phyloP scores from a whole-genome alignment of 352 stramenopile species.

The Pythium phragmiticola region DNA sequence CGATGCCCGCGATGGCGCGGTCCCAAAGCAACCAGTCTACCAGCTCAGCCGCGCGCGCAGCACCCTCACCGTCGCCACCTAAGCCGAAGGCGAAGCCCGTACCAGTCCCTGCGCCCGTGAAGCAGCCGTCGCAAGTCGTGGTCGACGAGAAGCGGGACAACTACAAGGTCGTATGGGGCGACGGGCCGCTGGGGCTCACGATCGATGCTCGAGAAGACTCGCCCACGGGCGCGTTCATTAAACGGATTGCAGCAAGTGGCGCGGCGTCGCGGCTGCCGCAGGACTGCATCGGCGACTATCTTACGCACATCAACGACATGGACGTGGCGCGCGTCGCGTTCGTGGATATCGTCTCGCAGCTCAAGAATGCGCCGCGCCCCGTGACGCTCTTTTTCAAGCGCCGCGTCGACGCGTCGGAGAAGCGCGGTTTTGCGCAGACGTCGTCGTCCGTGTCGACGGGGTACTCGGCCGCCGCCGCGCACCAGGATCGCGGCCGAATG shows the following conservation, averaged over 20 bases:
- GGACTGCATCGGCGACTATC: conserved; percentile 76
- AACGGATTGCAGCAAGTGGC: conserved; percentile 73
- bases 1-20: conserved; percentile 12
- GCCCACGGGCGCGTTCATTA: conserved; percentile 71
- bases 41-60: neutral
- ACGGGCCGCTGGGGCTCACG: conserved; percentile 70
- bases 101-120: conserved; percentile 11
- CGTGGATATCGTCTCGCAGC: conserved; percentile 71
- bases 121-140: conserved; percentile 31
- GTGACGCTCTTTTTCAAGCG: conserved; percentile 80
- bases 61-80: conserved; percentile 21
- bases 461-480: conserved; percentile 18
- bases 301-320: conserved; percentile 87
- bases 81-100: conserved; percentile 24
- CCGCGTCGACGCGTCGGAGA: conserved; percentile 14
- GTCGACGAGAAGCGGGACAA: conserved; percentile 36
- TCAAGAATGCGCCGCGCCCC: conserved; percentile 76
- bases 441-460: conserved; percentile 36
- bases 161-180: conserved; percentile 83
- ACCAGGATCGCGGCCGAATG: conserved; percentile 25
- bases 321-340: conserved; percentile 73
- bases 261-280: conserved; percentile 72
- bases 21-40: conserved; percentile 13
- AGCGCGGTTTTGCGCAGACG: conserved; percentile 39
- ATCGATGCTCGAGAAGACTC: conserved; percentile 67